Evolutionary conservation across 2,329 filamentous ascomycete species (phyloP).

Genomic region (Fusarium longipes): DNA sequence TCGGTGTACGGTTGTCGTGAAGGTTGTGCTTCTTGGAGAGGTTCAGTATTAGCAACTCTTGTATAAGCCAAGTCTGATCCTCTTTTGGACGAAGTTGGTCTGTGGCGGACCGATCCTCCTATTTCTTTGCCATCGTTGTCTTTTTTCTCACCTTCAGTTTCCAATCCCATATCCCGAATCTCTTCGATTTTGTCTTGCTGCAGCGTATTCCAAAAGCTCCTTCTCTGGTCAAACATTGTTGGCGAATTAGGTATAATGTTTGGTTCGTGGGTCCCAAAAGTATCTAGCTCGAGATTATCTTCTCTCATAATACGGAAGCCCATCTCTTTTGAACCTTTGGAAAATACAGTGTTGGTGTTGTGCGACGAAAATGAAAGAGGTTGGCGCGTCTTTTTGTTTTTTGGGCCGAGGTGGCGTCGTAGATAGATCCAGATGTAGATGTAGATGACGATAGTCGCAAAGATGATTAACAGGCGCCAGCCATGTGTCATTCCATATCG

Average conservation of each 20-base stretch:
- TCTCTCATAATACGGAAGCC: conserved; percentile 27
- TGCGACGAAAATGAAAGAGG: conserved; percentile 8
- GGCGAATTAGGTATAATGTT: neutral
- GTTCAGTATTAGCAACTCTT: conserved; percentile 23
- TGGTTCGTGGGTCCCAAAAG: conserved; percentile 12
- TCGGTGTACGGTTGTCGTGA: neutral
- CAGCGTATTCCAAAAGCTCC: neutral
- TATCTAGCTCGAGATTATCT: conserved; percentile 23
- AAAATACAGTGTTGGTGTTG: conserved; percentile 16
- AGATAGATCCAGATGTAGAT: conserved; percentile 52
- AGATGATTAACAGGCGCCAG: conserved; percentile 58
- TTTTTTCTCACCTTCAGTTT: conserved; percentile 15
- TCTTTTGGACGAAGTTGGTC: neutral
- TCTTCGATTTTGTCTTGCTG: conserved; percentile 10
- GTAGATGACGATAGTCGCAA: conserved; percentile 55
- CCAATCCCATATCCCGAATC: conserved; percentile 2
- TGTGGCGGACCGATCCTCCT: neutral
- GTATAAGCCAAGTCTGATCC: conserved; percentile 3
- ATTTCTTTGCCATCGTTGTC: neutral
- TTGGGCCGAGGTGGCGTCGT: conserved; percentile 17
- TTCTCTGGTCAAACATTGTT: conserved; percentile 10
- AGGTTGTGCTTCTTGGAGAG: conserved; percentile 1
- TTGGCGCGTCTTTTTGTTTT: neutral
- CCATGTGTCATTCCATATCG: conserved; percentile 59
- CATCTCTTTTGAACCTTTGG: conserved; percentile 8